These are phyloP conservation scores for Cryptococcus jaspeensis DNA, from an alignment of 1,284 basidiomycete species.

Conservation along the genomic window DNA sequence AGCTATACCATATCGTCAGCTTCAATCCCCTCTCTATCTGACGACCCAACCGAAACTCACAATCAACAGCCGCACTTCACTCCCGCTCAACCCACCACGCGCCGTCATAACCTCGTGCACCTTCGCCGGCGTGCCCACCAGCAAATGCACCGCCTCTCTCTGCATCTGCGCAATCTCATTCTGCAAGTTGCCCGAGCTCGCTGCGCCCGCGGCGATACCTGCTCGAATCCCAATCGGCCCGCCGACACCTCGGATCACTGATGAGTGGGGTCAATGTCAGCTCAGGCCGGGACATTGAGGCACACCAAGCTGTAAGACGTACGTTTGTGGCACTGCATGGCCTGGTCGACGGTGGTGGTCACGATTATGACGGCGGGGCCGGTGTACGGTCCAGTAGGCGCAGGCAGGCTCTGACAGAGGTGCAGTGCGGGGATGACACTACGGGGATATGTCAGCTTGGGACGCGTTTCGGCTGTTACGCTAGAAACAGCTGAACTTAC, in stretches of 20 bases:
- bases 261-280: neutral
- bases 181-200: constrained; percentile 63
- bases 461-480: neutral
- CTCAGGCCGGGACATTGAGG: no score
- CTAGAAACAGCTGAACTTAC: constrained; percentile 23
- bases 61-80: constrained; percentile 85
- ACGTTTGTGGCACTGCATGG: constrained; percentile 88
- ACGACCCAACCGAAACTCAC: constrained; percentile 23
- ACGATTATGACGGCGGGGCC: constrained; percentile 89
- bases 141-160: constrained; percentile 87
- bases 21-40: neutral
- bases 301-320: constrained; percentile 10
- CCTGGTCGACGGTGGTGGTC: constrained; percentile 96
- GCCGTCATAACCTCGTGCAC: constrained; percentile 88
- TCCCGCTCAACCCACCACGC: constrained; percentile 62
- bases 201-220: constrained; percentile 76
- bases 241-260: constrained; percentile 89
- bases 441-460: neutral
- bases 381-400: constrained; percentile 60
- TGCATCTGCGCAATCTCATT: constrained; percentile 80
- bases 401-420: constrained; percentile 65
- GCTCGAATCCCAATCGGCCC: constrained; percentile 85
- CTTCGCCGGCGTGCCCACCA: constrained; percentile 96
- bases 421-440: constrained; percentile 86
- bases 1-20: constrained; percentile 51